Conservation (phyloP, 306 rosid species). For the Luffa acutangula region DNA sequence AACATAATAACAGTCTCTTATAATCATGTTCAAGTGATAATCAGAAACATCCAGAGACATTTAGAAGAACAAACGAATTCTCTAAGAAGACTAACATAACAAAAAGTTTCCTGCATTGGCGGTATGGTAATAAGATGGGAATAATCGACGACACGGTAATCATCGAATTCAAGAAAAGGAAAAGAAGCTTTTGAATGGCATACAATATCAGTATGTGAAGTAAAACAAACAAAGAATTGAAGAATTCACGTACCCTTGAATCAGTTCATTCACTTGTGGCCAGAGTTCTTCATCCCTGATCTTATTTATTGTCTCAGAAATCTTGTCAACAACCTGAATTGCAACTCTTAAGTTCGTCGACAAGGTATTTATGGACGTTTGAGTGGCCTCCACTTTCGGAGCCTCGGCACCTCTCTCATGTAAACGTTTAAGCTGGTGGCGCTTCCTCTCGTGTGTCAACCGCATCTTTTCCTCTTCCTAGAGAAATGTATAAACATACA, state of each 20-base stretch:
- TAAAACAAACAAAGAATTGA: not conserved
- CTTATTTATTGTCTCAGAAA: constrained; percentile 74
- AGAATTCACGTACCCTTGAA: constrained; percentile 62
- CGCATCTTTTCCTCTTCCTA: constrained; percentile 98
- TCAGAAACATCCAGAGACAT: not conserved
- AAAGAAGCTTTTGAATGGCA: not conserved
- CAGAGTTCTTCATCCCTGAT: constrained; percentile 90
- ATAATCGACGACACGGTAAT: not conserved
- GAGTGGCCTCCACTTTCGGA: constrained; percentile 59
- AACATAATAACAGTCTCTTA: not conserved
- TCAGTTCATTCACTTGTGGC: constrained; percentile 79
- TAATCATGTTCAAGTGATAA: not conserved
- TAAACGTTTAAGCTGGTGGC: constrained; percentile 57
- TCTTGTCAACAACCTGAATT: constrained; percentile 83
- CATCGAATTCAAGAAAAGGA: not conserved
- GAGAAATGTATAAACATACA: constrained; percentile 13
- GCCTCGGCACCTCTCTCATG: constrained; percentile 77
- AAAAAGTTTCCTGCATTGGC: not conserved
- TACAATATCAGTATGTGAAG: not conserved
- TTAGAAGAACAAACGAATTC: not conserved
- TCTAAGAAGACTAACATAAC: not conserved
- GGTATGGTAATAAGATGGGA: not conserved
- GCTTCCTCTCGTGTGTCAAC: constrained; percentile 60
- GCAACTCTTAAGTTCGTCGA: constrained; percentile 85
- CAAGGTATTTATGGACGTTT: constrained; percentile 44